Evolutionary conservation across 768 basidiomycete genomes (phyloP).

Genomic region (Clitopilus hobsonii): DNA sequence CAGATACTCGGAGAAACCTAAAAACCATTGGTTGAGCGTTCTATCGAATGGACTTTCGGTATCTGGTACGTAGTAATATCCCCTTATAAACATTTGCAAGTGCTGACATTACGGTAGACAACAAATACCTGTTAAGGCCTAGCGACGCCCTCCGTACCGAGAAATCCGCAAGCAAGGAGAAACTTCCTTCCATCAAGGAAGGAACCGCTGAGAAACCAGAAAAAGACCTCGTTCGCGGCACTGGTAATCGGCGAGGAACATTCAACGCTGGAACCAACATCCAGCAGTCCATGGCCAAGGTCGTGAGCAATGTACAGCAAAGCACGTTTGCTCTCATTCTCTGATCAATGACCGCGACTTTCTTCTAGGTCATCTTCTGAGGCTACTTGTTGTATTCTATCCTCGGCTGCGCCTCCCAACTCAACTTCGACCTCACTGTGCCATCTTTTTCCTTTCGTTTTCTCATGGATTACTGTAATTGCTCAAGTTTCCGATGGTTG

Average conservation of each 20-base stretch:
- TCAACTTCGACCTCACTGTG: too few species aligned
- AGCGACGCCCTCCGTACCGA: constrained; percentile 1
- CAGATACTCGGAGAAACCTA: constrained; percentile 55
- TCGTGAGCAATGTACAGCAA: constrained; percentile 27
- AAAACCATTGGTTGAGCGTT: constrained; percentile 61
- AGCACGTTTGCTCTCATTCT: constrained; percentile 22
- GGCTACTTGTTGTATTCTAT: too few species aligned
- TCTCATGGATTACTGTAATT: background rate
- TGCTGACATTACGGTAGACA: constrained; percentile 5
- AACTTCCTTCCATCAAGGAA: constrained; percentile 2
- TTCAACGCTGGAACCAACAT: constrained; percentile 38
- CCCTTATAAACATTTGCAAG: background rate
- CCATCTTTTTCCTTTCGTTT: too few species aligned
- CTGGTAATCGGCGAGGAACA: constrained; percentile 20
- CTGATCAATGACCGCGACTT: background rate
- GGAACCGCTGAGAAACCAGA: background rate
- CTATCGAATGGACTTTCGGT: constrained; percentile 53
- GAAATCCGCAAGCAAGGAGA: background rate
- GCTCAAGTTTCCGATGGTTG: background rate
- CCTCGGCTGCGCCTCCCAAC: too few species aligned
- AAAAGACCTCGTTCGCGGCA: background rate
- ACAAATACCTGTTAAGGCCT: constrained; percentile 10
- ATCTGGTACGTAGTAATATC: constrained; percentile 32
- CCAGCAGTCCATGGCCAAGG: constrained; percentile 53
- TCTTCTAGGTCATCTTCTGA: background rate